These are phyloP conservation scores for Tolypocladium paradoxum DNA, from an alignment of 2,329 filamentous ascomycete species.

Conservation along the genomic window DNA sequence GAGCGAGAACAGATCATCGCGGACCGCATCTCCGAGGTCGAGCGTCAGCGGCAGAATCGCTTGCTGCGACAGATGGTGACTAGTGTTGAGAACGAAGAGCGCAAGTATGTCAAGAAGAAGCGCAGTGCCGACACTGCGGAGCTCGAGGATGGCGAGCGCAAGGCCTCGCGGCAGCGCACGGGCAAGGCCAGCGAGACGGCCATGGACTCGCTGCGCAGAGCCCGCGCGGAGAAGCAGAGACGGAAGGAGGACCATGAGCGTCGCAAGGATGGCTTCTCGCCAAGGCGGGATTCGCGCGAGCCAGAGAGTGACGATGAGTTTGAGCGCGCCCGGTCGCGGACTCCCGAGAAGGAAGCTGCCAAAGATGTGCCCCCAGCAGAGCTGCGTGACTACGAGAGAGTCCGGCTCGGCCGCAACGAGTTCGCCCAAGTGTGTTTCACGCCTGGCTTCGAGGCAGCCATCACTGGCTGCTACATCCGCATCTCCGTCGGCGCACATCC, in stretches of 20 bases:
- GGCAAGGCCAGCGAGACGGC: conserved; percentile 37
- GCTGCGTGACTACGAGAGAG: conserved; percentile 72
- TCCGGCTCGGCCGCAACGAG: conserved; percentile 72
- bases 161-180: conserved; percentile 62
- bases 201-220: conserved; percentile 59
- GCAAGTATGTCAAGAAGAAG: conserved; percentile 45
- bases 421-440: conserved; percentile 91
- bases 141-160: conserved; percentile 63
- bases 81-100: conserved; percentile 53
- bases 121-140: conserved; percentile 73
- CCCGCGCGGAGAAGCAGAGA: conserved; percentile 49
- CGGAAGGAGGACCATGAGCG: conserved; percentile 44
- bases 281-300: conserved; percentile 30
- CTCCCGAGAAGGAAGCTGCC: conserved; percentile 53
- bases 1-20: conserved; percentile 85
- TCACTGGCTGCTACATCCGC: conserved; percentile 76
- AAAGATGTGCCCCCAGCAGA: conserved; percentile 62
- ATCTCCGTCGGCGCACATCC: conserved; percentile 72
- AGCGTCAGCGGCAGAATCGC: conserved; percentile 70
- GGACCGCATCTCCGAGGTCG: conserved; percentile 73
- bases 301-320: conserved; percentile 72
- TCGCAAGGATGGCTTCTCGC: conserved; percentile 41
- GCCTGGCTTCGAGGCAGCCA: conserved; percentile 73
- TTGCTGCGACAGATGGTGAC: conserved; percentile 68
- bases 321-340: conserved; percentile 45